phyloP scores from a whole-genome alignment of 805 yeast species.

The Hanseniaspora osmophila region DNA sequence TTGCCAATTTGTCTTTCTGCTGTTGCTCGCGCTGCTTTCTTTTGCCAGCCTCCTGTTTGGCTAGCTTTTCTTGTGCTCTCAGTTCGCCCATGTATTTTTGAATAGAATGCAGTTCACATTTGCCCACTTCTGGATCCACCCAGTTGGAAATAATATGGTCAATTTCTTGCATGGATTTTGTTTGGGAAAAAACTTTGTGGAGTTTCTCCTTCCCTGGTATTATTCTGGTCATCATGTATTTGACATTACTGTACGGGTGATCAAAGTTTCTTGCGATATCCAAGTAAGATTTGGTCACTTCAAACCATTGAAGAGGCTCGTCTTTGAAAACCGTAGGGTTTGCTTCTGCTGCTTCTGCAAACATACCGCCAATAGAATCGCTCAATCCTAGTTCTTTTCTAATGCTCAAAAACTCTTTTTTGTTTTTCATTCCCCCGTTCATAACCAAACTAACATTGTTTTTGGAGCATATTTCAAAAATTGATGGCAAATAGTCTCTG shows the following conservation, averaged over 20 bases:
- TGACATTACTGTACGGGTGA: conserved; percentile 59
- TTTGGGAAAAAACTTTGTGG: conserved; percentile 41
- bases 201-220: conserved; percentile 59
- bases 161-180: conserved; percentile 42
- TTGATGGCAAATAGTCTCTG: conserved; percentile 49
- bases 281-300: conserved; percentile 41
- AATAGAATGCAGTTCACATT: conserved; percentile 13
- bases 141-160: conserved; percentile 7
- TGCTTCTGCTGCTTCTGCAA: conserved; percentile 79
- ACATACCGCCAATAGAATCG: conserved; percentile 74
- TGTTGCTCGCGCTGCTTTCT: conserved; percentile 2
- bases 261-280: conserved; percentile 39
- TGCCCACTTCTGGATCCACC: conserved; percentile 11
- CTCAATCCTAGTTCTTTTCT: conserved; percentile 33
- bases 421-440: conserved; percentile 59
- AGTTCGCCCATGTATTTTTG: conserved; percentile 8
- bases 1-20: conserved; percentile 1
- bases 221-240: conserved; percentile 65
- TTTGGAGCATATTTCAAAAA: conserved; percentile 45
- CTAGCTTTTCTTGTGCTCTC: conserved; percentile 8
- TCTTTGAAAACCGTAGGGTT: conserved; percentile 65
- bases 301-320: conserved; percentile 36
- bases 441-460: conserved; percentile 60
- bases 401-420: conserved; percentile 38
- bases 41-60: conserved; percentile 1